Evolutionary conservation across 2,329 filamentous ascomycete species (phyloP).

Genomic region (Ambrosiella cleistominuta): DNA sequence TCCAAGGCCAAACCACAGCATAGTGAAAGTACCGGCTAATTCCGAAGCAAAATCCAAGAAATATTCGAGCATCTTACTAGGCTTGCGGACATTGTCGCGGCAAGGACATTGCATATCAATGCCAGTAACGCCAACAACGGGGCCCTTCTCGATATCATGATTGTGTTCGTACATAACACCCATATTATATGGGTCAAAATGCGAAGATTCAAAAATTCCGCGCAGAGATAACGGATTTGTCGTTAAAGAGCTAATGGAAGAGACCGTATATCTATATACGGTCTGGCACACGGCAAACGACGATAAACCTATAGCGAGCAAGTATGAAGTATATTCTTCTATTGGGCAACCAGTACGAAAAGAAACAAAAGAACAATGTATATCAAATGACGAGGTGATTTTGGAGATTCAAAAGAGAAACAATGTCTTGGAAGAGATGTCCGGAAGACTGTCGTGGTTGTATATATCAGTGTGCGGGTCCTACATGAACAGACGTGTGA

Average conservation of each 20-base stretch:
- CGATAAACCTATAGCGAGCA: background rate
- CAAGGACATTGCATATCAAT: constrained; percentile 1
- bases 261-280: background rate
- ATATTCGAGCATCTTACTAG: constrained; percentile 7
- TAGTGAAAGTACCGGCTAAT: constrained; percentile 49
- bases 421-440: background rate
- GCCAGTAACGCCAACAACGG: background rate
- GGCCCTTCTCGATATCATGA: constrained; percentile 9
- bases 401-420: background rate
- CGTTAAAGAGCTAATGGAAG: background rate
- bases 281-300: background rate
- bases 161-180: constrained; percentile 1
- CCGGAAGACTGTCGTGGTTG: background rate
- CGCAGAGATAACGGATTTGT: background rate
- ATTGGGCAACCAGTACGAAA: background rate
- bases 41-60: constrained; percentile 31
- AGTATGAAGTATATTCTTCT: background rate
- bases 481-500: background rate
- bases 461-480: background rate
- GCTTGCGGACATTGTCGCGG: constrained; percentile 3
- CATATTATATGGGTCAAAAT: background rate
- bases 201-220: background rate
- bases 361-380: background rate
- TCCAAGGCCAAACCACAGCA: constrained; percentile 53
- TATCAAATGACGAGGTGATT: background rate